Evolutionary conservation across 352 stramenopile species (phyloP), one percentile per base, ranked within the genome.

Genomic region (Globisporangium iwayamae): DNA sequence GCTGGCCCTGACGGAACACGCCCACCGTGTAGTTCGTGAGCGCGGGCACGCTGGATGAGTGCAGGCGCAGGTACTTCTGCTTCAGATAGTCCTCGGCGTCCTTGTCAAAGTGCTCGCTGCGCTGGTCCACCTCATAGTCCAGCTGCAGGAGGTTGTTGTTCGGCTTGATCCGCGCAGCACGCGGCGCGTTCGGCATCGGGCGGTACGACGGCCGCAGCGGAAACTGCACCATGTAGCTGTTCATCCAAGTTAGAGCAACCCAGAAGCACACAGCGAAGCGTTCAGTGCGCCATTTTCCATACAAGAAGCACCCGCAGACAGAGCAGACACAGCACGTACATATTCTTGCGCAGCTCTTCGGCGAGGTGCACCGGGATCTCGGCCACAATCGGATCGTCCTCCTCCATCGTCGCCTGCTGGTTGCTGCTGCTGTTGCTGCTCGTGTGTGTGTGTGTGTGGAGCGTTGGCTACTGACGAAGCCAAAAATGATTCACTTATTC

Each of bases 351-450:
- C 61, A 91, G 65, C 38, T 83, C 71, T 22, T 93, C 80, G 3
- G 81, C 80, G 39, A 94, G 79, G 68, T 94, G 85, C 68, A 94
- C 83, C 43, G 85, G 83, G 63, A 94, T 91, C 73, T 94, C 85
- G 53, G 75, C 81, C 65, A 94, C 83, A 36, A 94, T 72, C 45
- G 85, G 85, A 70, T 94, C 85, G 54, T 93, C 84, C 46, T 82
- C 72, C 38, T 82, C 70, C 48, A 76, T 67, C 22, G 38, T 56
- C 6, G 32, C 39, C 34, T 32, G 30, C 28, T 43, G 28, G 48
- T 22, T 52, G n/a, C 7, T 30, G 6, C 2, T 30, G 48, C 43
- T 36, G 13, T 2, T 30, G 13, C 9, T 30, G 18, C 22, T 30
- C 28, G n/a, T 36, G 32, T 32, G 20, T 8, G 46, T 52, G 34